Evolutionary conservation across 164 flowering plant species (phyloP).

Genomic region (Sextonia rubra): DNA sequence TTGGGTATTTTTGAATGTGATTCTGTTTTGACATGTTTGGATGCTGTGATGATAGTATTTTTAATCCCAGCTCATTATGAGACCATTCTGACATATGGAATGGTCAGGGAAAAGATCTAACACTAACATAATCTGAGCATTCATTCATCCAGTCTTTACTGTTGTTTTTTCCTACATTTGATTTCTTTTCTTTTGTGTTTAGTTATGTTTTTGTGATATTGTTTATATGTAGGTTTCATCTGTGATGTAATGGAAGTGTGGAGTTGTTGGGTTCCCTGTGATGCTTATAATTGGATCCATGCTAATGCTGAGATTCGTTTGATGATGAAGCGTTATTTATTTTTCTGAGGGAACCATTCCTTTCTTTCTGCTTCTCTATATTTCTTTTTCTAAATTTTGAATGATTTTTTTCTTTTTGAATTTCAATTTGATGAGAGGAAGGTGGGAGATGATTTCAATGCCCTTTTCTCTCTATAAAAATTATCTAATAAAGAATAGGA

Average conservation of each 20-base stretch:
- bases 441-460: too few species aligned
- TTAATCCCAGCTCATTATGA: conserved; percentile 15
- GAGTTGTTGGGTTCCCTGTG: conserved; percentile 2
- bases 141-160: not conserved
- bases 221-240: not conserved
- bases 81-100: conserved; percentile 4
- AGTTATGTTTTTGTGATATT: not conserved
- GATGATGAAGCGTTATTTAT: not conserved
- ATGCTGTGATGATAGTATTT: conserved; percentile 10
- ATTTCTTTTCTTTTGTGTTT: too few species aligned
- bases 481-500: too few species aligned
- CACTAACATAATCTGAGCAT: not conserved
- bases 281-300: conserved; percentile 1
- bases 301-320: conserved; percentile 9
- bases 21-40: not conserved
- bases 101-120: conserved; percentile 5
- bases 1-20: not conserved
- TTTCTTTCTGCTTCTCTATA: not conserved
- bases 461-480: too few species aligned
- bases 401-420: too few species aligned
- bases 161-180: not conserved
- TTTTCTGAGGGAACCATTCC: conserved; percentile 10
- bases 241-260: not conserved
- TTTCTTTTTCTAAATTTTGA: not conserved
- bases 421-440: too few species aligned